Evolutionary conservation across 345 rosid species (phyloP).

Genomic region (Rhizophora mangle): DNA sequence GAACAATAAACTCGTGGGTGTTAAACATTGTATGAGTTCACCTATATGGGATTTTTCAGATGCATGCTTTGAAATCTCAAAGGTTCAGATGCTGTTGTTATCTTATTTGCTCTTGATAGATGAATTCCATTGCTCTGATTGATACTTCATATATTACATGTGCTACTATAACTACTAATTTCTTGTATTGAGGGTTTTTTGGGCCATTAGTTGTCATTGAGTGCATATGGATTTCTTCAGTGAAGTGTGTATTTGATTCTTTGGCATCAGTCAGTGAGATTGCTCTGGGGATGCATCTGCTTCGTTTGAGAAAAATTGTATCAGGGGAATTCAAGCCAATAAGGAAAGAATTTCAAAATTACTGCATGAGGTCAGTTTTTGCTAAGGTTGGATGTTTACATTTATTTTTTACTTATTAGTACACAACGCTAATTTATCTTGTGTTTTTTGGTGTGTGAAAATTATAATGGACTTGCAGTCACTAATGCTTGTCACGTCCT

Average conservation of each 20-base stretch:
- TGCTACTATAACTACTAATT: neutral
- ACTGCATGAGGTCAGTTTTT: constrained; percentile 70
- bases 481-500: constrained; percentile 93
- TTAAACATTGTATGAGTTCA: neutral
- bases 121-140: too few relatives aligned
- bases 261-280: constrained; percentile 61
- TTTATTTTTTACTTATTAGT: neutral
- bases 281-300: constrained; percentile 93
- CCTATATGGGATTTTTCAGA: neutral
- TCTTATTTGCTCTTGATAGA: too few relatives aligned
- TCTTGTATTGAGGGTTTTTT: neutral
- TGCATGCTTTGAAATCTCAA: neutral
- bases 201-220: neutral
- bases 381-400: neutral
- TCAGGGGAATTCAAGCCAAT: constrained; percentile 83
- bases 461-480: constrained; percentile 54
- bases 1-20: neutral
- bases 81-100: too few relatives aligned
- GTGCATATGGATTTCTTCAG: neutral
- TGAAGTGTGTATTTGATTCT: neutral
- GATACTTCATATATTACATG: too few relatives aligned
- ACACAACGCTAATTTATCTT: constrained; percentile 9
- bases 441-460: constrained; percentile 21
- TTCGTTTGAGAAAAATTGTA: constrained; percentile 92
- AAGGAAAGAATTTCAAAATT: constrained; percentile 82